Percentiles rank a stretch among this genome's conserved stretches.
Conservation (phyloP, 2,329 filamentous ascomycete genomes). For the Hypoxylon sp. region DNA sequence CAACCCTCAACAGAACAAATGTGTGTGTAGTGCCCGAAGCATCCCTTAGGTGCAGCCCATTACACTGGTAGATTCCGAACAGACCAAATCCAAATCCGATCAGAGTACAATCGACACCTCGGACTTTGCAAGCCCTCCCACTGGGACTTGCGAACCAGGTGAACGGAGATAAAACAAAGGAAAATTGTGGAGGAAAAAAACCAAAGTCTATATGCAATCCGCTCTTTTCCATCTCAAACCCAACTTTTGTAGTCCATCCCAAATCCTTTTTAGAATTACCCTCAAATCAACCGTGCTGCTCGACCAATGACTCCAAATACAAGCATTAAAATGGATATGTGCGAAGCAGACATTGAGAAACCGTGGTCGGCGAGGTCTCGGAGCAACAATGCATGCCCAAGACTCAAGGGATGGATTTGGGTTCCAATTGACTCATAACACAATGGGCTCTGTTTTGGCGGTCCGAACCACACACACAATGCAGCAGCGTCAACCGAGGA, state of each 20-base stretch:
- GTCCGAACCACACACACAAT: constrained; percentile 34
- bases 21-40: constrained; percentile 45
- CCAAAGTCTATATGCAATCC: constrained; percentile 56
- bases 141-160: constrained; percentile 41
- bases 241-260: constrained; percentile 53
- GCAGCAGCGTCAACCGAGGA: constrained; percentile 21
- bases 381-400: constrained; percentile 37
- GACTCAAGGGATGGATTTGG: constrained; percentile 40
- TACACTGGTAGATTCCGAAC: constrained; percentile 46
- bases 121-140: constrained; percentile 46
- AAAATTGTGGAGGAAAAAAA: constrained; percentile 36
- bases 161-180: constrained; percentile 47
- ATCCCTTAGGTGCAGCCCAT: constrained; percentile 48
- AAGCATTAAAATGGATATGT: constrained; percentile 48
- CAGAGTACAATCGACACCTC: constrained; percentile 51
- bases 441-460: constrained; percentile 16
- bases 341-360: constrained; percentile 29
- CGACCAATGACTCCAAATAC: constrained; percentile 47
- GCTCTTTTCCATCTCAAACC: constrained; percentile 53
- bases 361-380: constrained; percentile 36
- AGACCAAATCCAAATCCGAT: constrained; percentile 48
- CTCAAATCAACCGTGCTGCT: constrained; percentile 40
- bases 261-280: constrained; percentile 44
- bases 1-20: constrained; percentile 50
- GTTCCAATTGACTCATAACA: constrained; percentile 34